Evolutionary conservation across 73 alveolate genomes (phyloP), one percentile per base, ranked within the genome.

Genomic region (Paramecium caudatum): DNA sequence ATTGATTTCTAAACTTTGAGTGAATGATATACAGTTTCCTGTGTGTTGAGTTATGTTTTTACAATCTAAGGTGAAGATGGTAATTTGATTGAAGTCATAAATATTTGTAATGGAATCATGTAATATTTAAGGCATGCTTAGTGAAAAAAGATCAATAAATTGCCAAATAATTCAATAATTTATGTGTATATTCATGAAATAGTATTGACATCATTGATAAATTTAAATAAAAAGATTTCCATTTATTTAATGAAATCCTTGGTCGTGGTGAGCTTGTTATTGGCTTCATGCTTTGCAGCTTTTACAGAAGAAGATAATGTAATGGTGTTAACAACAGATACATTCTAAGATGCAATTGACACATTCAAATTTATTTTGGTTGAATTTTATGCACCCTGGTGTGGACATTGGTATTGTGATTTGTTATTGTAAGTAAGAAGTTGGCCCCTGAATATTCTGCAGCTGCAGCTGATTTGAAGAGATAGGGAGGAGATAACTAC

Each of bases 361-460:
- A 90, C 87, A 27, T 91, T 70, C 90, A 91, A 93, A 82, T 65
- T 91, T 80, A 47, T 95, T 33, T 10, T 94, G 49, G 96, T 96
- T 30, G 96, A 95, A 45, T 95, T 95, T 81, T 95, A 95, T 87
- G 98, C 98, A 49, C 98, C 98, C 13, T 95, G 98, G 98, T 95
- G 98, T 82, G 97, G 97, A 25, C 99, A 97, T 83, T 97, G 99
- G 88, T 74, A 74, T 2, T 27, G 8, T 23, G 8, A 4, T 41
- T 4, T 74, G 5, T 15, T 15, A 15, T 2, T 1, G 6, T 8
- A 27, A 74, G 93, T 96, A 97, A 97, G 95, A 92, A 92, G 62
- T 96, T 97, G 74, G 98, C 98, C 83, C 99, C 99, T 46, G 99
- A 96, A 86, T 97, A 94, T 82, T 96, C 96, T 78, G 94, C 96